Base-by-base conservation (phyloP, 2,329 filamentous ascomycete species). In the Podosphaera fusca region DNA sequence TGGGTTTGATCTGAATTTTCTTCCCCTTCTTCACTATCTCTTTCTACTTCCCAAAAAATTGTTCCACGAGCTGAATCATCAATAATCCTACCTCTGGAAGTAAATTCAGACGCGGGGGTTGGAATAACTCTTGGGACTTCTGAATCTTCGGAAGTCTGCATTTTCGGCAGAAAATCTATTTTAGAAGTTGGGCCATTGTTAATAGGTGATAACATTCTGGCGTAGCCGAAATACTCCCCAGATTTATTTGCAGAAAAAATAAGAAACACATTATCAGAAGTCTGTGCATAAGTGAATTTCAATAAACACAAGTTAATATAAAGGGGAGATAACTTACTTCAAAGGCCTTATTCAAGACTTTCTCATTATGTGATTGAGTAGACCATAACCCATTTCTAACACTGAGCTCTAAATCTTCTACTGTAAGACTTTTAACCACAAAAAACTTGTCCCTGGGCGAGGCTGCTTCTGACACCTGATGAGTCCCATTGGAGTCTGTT, bases 171-270 rank as follows among this genome's bases (percentile, higher is more conserved):
- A 68, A 87, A 83, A 65, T 84, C 76, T 54, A 85, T 79, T 0
- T 81, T 79, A 0, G 82, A 78, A 0, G 76, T 75, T 9, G 83
- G 80, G 62, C 94, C 85, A 57, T 89, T 78, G 63, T 84, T 82
- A 64, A 95, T 94, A 3, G 81, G 74, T 30, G 90, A 95, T 8
- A 75, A 73, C 90, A 96, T 96, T 42, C 85, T 81, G 29, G 89
- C 90, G 66, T 94, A 95, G 29, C 90, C 90, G 70, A 92, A 95
- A 67, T 95, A 96, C 69, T 95, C 90, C 10, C 90, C 90, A 0
- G 90, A 95, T 66, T 95, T 95, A 69, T 96, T 96, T 10, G 90
- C 90, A 1, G 90, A 96, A 68, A 96, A 96, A 12, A 96, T 80
- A 35, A 96, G 74, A 65, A 89, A 95, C 1, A 96, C 89, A 64